Evolutionary conservation across 2,329 filamentous ascomycete genomes (phyloP).

Genomic region (Aureobasidium melanogenum): DNA sequence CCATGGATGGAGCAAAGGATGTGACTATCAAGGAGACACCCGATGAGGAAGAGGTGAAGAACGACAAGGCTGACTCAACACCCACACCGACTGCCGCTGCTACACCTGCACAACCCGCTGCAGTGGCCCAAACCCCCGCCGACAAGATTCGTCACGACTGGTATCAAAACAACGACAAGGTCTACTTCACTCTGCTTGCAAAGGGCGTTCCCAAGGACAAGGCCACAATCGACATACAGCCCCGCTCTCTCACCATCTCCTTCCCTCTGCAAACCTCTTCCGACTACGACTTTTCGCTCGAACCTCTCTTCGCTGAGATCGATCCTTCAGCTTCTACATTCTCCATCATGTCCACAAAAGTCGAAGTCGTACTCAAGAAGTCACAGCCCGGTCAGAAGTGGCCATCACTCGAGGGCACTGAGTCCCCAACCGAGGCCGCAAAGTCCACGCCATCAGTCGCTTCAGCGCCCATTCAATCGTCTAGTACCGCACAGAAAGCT

Average conservation of each 20-base stretch:
- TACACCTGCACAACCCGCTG: slow-evolving; percentile 10
- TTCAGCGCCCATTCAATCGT: neutral
- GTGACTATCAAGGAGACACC: slow-evolving; percentile 47
- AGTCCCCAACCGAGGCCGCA: slow-evolving; percentile 9
- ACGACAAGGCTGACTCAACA: neutral
- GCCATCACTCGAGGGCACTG: slow-evolving; percentile 47
- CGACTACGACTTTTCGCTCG: slow-evolving; percentile 53
- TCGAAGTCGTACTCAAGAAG: slow-evolving; percentile 70
- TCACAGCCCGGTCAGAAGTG: slow-evolving; percentile 57
- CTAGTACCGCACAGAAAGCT: slow-evolving; percentile 20
- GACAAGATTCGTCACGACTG: slow-evolving; percentile 60
- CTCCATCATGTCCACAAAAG: slow-evolving; percentile 64
- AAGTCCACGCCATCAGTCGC: neutral
- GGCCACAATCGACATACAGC: slow-evolving; percentile 42
- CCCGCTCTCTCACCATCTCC: slow-evolving; percentile 43
- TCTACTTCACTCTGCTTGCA: slow-evolving; percentile 57
- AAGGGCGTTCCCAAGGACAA: slow-evolving; percentile 54
- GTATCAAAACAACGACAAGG: slow-evolving; percentile 54
- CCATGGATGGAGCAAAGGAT: slow-evolving; percentile 37
- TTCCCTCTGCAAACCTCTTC: slow-evolving; percentile 45
- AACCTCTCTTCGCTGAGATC: slow-evolving; percentile 60
- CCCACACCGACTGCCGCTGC: neutral
- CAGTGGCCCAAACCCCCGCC: slow-evolving; percentile 34
- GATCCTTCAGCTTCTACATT: slow-evolving; percentile 52
- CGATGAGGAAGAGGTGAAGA: slow-evolving; percentile 23